Evolutionary conservation across 495 filamentous ascomycete species (phyloP).

Genomic region (Trichoderma parareesei): DNA sequence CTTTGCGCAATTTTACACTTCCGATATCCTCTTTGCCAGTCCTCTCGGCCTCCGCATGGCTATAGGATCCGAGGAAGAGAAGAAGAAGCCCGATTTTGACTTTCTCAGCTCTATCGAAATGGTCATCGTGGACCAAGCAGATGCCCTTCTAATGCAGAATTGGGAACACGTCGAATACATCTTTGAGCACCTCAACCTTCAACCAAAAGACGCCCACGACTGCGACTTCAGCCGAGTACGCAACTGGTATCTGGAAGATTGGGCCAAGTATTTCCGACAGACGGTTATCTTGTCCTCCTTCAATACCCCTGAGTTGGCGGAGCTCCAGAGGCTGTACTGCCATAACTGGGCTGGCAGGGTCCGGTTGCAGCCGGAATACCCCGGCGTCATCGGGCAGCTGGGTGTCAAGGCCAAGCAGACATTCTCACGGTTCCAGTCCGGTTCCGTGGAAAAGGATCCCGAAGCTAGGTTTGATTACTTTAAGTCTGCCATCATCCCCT

Average conservation of each 20-base stretch:
- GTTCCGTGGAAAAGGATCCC: constrained; percentile 61
- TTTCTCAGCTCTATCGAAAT: constrained; percentile 91
- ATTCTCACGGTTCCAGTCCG: constrained; percentile 78
- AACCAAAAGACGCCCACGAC: constrained; percentile 82
- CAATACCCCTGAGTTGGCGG: constrained; percentile 82
- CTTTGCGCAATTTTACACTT: constrained; percentile 92
- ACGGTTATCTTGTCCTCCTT: constrained; percentile 72
- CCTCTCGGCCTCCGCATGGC: constrained; percentile 84
- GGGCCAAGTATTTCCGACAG: constrained; percentile 73
- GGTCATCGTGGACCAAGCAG: constrained; percentile 82
- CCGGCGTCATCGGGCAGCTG: constrained; percentile 59
- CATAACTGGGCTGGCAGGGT: constrained; percentile 69
- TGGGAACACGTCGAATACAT: constrained; percentile 93
- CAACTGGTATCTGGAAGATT: constrained; percentile 82
- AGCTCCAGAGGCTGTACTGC: constrained; percentile 66
- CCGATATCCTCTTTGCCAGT: constrained; percentile 86
- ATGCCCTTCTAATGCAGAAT: constrained; percentile 93
- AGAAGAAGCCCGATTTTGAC: constrained; percentile 78
- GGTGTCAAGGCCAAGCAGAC: constrained; percentile 68
- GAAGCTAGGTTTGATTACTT: constrained; percentile 92
- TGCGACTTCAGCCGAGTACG: constrained; percentile 91
- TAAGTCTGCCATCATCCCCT: constrained; percentile 66
- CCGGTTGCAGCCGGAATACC: constrained; percentile 58
- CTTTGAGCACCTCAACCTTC: constrained; percentile 84
- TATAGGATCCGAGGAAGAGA: constrained; percentile 62